A percentile compares a stretch with the other conserved stretches of the same genome.
These are phyloP conservation scores for Sistotremastrum suecicum DNA, from an alignment of 768 basidiomycete genomes.

Conservation along the genomic window DNA sequence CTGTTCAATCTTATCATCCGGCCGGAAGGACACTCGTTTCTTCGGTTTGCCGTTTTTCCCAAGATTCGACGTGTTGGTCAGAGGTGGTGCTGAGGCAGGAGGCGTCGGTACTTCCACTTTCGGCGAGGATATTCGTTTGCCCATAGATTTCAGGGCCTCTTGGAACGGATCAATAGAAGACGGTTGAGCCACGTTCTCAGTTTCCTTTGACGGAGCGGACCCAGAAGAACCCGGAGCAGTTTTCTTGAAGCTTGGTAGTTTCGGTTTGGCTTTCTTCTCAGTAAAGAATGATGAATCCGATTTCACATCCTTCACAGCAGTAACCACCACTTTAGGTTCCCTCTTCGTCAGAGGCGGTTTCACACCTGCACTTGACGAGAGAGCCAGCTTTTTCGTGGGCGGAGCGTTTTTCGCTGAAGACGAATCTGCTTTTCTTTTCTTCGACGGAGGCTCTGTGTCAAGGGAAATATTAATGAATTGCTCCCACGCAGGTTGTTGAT, in stretches of 20 bases:
- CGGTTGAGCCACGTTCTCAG: slow-evolving; percentile 58
- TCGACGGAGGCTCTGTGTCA: slow-evolving; percentile 13
- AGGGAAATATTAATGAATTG: background rate
- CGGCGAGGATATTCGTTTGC: background rate
- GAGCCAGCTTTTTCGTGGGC: slow-evolving; percentile 52
- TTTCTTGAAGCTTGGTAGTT: slow-evolving; percentile 79
- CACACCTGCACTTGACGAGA: slow-evolving; percentile 27
- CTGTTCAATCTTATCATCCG: slow-evolving; percentile 58
- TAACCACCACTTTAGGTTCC: slow-evolving; percentile 27
- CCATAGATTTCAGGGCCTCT: slow-evolving; percentile 52
- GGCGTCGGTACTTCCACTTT: slow-evolving; percentile 13
- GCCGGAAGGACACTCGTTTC: slow-evolving; percentile 69
- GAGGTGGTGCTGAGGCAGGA: slow-evolving; percentile 18
- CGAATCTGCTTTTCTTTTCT: slow-evolving; percentile 64
- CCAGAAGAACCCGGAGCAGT: slow-evolving; percentile 20
- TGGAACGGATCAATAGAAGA: slow-evolving; percentile 71
- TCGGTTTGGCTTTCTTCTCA: slow-evolving; percentile 70
- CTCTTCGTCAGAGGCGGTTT: slow-evolving; percentile 38
- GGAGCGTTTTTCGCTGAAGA: slow-evolving; percentile 33
- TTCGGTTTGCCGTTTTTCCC: slow-evolving; percentile 41
- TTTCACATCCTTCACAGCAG: slow-evolving; percentile 57
- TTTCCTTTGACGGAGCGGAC: slow-evolving; percentile 35
- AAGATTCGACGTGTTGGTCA: slow-evolving; percentile 8
- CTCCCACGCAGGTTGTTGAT: slow-evolving; percentile 25
- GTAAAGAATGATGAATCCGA: slow-evolving; percentile 84